Base-by-base conservation (phyloP, 345 rosid genomes). In the Citrus medica region DNA sequence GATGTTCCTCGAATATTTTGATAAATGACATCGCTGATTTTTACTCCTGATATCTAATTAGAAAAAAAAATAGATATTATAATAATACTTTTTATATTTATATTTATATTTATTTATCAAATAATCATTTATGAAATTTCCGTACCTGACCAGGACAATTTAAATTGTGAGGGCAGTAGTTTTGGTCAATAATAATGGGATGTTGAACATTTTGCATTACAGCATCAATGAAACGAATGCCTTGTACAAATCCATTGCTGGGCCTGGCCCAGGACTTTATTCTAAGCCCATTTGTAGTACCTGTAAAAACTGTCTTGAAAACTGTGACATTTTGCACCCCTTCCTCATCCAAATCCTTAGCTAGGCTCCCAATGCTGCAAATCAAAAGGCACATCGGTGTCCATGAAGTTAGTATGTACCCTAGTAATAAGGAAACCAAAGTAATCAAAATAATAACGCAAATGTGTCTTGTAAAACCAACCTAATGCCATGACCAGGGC, bases 251-350 rank as follows among this genome's bases (percentile, higher is more conserved):
- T 6, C 97, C 93, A 3, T 48, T 86, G 71, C 97, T 92, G 1
- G 85, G 82, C 46, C 90, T 86, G 0, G 93, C 90, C 94, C 97
- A 92, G 7, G 93, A 86, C 67, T 90, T 90, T 59, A 90, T 90
- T 76, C 97, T 86, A 27, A 92, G 4, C 19, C 97, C 97, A 80
- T 90, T 92, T 67, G 77, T 73, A 1, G 94, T 83, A 30, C 79
- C 76, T 33, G 68, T 30, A 28, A 92, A 92, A 25, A 77, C 63
- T 22, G 87, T 77, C 3, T 67, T 81, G 24, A 58, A 82, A 24
- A 86, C 89, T 0, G 88, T 87, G 53, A 92, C 86, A 53, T 90
- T 92, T 75, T 65, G 79, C 12, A 92, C 93, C 0, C 95, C 95
- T 30, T 78, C 58, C 76, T 90, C 91, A 6, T 86, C 66, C 67